Base-by-base conservation (phyloP, 495 filamentous ascomycete species). In the Talaromyces stipitatus region DNA sequence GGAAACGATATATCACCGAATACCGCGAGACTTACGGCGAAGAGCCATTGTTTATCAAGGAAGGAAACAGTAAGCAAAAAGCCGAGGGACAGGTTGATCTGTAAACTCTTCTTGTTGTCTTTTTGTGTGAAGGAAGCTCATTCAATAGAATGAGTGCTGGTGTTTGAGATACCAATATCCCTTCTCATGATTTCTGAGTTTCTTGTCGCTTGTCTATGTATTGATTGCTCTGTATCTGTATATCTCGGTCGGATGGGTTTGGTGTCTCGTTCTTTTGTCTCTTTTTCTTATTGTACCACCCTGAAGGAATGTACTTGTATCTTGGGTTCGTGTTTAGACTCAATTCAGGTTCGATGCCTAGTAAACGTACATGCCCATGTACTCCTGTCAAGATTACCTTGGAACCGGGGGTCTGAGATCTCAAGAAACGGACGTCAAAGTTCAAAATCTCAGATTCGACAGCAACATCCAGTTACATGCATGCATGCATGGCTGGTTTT, bases 241-340 rank as follows among this genome's bases (percentile, higher is more conserved):
- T 46, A 24, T 48, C 24, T 48, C 45, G 45, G 45, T 27, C 20
- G 45, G 45, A 26, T 48, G n/a, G n/a, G n/a, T n/a, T n/a, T 26
- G 45, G 45, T 48, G 45, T 48, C 45, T 48, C 24, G 45, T 48
- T 46, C 18, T 24, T 48, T 48, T 48, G 30, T 33, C 30, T 48
- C 45, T 18, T 26, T 26, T 47, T 23, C 8, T 48, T 1, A 20
- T 7, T 48, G 45, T 48, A 26, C 10, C 4, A 48, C 20, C 22
- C n/a, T 23, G 24, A 48, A 26, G 45, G 45, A 48, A 14, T 48
- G 45, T 48, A 48, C 24, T 48, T 48, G 45, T 48, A 48, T 24
- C 45, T 26, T 26, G 12, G 45, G 45, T 26, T 41, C 20, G 45
- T 48, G 20, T 26, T n/a, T 41, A 16, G 36, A 18, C 30, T 32